These are phyloP conservation scores for Vairimorpha ceranae DNA, from an alignment of 371 early-diverging fungal species.

Conservation along the genomic window DNA sequence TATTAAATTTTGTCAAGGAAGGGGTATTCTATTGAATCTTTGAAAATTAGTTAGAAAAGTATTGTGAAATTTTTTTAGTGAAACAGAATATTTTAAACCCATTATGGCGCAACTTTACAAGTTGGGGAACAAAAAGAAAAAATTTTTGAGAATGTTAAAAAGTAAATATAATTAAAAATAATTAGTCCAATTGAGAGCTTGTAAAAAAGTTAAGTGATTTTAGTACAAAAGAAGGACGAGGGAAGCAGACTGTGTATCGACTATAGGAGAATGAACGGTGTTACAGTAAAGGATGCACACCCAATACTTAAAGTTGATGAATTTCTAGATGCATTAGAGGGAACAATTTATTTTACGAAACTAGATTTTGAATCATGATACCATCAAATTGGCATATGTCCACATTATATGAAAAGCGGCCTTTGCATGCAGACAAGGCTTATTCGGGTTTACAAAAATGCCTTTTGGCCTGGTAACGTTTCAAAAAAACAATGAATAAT, in stretches of 20 bases:
- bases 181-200: conserved; percentile 5
- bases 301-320: conserved; percentile 35
- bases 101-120: neutral
- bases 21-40: neutral
- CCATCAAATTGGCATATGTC: conserved; percentile 61
- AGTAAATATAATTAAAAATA: conserved; percentile 21
- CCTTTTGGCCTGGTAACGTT: conserved; percentile 42
- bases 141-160: neutral
- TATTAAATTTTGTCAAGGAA: neutral
- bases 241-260: conserved; percentile 14
- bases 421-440: conserved; percentile 54
- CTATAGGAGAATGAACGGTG: conserved; percentile 24
- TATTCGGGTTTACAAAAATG: conserved; percentile 58
- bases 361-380: conserved; percentile 63
- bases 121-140: conserved; percentile 1
- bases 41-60: neutral
- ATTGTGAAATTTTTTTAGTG: neutral
- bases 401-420: conserved; percentile 59
- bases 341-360: conserved; percentile 49
- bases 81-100: neutral
- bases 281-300: conserved; percentile 22
- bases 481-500: conserved; percentile 45
- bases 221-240: conserved; percentile 2
- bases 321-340: conserved; percentile 38
- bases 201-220: conserved; percentile 10